Conservation (phyloP, 495 filamentous ascomycete genomes). For the Geoglossum glabrum region DNA sequence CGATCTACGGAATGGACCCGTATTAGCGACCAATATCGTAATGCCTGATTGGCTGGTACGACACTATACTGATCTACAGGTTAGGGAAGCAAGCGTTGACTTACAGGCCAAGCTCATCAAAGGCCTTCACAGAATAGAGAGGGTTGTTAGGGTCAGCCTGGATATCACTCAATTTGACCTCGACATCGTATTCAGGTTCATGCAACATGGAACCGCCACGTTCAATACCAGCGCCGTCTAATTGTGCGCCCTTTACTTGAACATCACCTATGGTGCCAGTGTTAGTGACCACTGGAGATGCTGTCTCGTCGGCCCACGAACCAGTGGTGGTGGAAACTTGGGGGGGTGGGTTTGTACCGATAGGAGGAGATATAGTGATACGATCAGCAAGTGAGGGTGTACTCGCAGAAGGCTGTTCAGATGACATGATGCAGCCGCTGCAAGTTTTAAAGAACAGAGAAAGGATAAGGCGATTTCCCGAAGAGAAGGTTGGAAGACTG, state of each 20-base stretch:
- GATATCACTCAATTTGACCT: constrained; percentile 77
- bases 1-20: background rate
- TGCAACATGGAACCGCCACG: constrained; percentile 30
- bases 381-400: constrained; percentile 33
- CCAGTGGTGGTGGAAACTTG: constrained; percentile 1
- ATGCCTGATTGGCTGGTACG: background rate
- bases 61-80: background rate
- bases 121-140: constrained; percentile 62
- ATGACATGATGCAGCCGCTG: background rate
- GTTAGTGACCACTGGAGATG: constrained; percentile 11
- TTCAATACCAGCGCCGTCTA: constrained; percentile 4
- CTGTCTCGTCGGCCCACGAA: constrained; percentile 20
- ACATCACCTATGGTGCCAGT: background rate
- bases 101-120: constrained; percentile 73
- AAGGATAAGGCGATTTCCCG: too few species aligned
- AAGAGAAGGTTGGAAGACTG: background rate
- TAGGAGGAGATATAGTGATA: constrained; percentile 24
- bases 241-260: constrained; percentile 2
- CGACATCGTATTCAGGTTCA: constrained; percentile 59
- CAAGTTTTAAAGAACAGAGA: background rate
- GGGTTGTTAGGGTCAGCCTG: constrained; percentile 76
- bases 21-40: background rate
- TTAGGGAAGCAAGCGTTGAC: constrained; percentile 14
- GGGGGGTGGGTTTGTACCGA: constrained; percentile 15
- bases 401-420: background rate